Evolutionary conservation across 257 asterid genomes (phyloP), one percentile per base, ranked within the genome.

Genomic region (Salvia hispanica): DNA sequence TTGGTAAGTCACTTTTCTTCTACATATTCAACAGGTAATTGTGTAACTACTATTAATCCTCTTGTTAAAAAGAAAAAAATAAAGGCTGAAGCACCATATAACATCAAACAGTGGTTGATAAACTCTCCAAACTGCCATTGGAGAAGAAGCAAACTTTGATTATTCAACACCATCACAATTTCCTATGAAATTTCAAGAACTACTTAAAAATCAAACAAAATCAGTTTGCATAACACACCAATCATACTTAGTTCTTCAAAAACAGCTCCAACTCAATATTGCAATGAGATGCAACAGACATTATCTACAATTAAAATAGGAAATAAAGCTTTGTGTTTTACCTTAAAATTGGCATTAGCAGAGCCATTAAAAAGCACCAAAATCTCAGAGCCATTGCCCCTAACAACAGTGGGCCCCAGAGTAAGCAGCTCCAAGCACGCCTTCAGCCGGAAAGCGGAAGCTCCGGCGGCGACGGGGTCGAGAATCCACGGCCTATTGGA

Each of bases 331-430:
- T 58, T 3, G 5, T 25, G 15, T 9, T 9, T 39, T 53, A 86
- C 97, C 99, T 85, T 93, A 0, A 84, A 79, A 76, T 13, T 76
- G 15, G 82, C 59, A 52, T 86, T 91, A 53, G 66, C 80, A 43
- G 82, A 76, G 63, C 89, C 89, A 16, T 77, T 84, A 63, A 75
- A 83, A 76, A 93, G 95, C 15, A 96, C 88, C 58, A 90, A 53
- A 74, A 93, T 90, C 95, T 93, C 97, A 37, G 97, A 90, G 40
- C 76, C 99, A 75, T 88, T 93, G 12, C 99, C 99, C 75, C 99
- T 76, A 43, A 90, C 87, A 64, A 93, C 99, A n/a, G 65, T 69
- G 2, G 99, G 99, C 59, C 69, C 78, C 84, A 88, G 67, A 7
- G 61, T 68, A 72, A 93, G 70, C 67, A 93, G 60, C 55, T 90